Evolutionary conservation across 352 stramenopile genomes (phyloP).

Genomic region (Globisporangium ultimum): DNA sequence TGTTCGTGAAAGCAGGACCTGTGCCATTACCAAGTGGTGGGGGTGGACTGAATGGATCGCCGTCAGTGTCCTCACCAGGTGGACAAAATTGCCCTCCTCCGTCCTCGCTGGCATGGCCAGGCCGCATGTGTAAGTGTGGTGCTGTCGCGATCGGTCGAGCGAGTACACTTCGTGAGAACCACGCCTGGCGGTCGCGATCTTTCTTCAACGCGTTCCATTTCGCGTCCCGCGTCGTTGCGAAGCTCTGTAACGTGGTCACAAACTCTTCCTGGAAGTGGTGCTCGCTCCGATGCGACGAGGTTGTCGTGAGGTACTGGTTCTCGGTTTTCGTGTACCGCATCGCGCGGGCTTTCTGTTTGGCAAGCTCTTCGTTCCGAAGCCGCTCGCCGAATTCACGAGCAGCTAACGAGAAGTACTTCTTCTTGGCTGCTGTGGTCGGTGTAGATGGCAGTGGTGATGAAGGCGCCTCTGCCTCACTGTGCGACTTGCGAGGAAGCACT

Average conservation of each 20-base stretch:
- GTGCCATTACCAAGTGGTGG: too few relatives aligned
- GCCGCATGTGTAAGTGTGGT: slow-evolving; percentile 9
- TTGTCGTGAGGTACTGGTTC: slow-evolving; percentile 40
- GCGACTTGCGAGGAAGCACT: background rate
- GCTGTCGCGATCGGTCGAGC: slow-evolving; percentile 35
- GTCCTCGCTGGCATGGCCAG: background rate
- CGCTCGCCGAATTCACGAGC: slow-evolving; percentile 49
- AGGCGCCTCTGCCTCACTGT: background rate
- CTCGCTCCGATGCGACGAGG: slow-evolving; percentile 25
- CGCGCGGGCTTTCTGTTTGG: slow-evolving; percentile 28
- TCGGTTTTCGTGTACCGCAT: slow-evolving; percentile 31
- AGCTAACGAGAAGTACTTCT: slow-evolving; percentile 49
- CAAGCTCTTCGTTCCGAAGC: slow-evolving; percentile 29
- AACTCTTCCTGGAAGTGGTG: slow-evolving; percentile 66
- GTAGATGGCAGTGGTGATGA: background rate
- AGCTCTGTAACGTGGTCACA: slow-evolving; percentile 49
- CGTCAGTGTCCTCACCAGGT: too few relatives aligned
- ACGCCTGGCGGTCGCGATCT: slow-evolving; percentile 36
- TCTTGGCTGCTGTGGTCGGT: slow-evolving; percentile 16
- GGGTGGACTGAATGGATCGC: too few relatives aligned
- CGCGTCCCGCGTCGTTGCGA: slow-evolving; percentile 29
- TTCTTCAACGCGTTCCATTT: slow-evolving; percentile 54
- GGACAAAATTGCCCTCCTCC: background rate
- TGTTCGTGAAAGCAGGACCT: background rate
- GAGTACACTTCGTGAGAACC: slow-evolving; percentile 34